Evolutionary conservation across 345 rosid species (phyloP).

Genomic region (Noccaea bulbosa): DNA sequence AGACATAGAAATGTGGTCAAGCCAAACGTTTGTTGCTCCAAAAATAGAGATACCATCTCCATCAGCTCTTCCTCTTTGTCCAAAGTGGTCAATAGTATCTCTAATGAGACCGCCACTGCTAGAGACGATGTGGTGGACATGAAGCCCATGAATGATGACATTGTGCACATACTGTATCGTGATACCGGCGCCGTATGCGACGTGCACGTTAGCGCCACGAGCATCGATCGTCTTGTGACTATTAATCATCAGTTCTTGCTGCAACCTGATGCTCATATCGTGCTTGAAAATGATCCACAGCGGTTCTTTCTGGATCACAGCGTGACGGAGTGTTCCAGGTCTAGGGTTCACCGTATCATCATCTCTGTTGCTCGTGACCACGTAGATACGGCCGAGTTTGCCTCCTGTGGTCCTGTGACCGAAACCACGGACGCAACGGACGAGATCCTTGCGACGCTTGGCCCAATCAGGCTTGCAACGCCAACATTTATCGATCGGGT

Average conservation of each 20-base stretch:
- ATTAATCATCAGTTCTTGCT: slow-evolving; percentile 61
- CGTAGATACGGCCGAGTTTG: slow-evolving; percentile 54
- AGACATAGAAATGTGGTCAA: slow-evolving; percentile 82
- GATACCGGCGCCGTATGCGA: slow-evolving; percentile 70
- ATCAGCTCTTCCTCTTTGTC: slow-evolving; percentile 61
- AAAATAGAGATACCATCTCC: slow-evolving; percentile 84
- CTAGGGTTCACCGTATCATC: slow-evolving; percentile 60
- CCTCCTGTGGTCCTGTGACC: slow-evolving; percentile 71
- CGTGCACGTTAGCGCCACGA: slow-evolving; percentile 67
- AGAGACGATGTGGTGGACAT: slow-evolving; percentile 55
- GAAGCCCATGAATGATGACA: slow-evolving; percentile 74
- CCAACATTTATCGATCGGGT: slow-evolving; percentile 91
- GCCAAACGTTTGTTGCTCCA: slow-evolving; percentile 70
- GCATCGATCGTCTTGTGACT: slow-evolving; percentile 83
- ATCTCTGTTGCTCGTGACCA: slow-evolving; percentile 65
- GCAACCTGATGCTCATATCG: slow-evolving; percentile 65
- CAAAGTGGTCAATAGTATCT: slow-evolving; percentile 56
- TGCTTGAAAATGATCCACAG: slow-evolving; percentile 65
- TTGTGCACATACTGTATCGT: slow-evolving; percentile 60
- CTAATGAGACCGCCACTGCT: slow-evolving; percentile 63
- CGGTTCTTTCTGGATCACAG: slow-evolving; percentile 63
- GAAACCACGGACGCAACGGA: slow-evolving; percentile 68
- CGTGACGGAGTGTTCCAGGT: slow-evolving; percentile 67
- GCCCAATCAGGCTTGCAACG: slow-evolving; percentile 76
- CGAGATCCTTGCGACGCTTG: slow-evolving; percentile 58